Base-by-base conservation (phyloP, 805 yeast genomes). In the Candida sakaeoensis region DNA sequence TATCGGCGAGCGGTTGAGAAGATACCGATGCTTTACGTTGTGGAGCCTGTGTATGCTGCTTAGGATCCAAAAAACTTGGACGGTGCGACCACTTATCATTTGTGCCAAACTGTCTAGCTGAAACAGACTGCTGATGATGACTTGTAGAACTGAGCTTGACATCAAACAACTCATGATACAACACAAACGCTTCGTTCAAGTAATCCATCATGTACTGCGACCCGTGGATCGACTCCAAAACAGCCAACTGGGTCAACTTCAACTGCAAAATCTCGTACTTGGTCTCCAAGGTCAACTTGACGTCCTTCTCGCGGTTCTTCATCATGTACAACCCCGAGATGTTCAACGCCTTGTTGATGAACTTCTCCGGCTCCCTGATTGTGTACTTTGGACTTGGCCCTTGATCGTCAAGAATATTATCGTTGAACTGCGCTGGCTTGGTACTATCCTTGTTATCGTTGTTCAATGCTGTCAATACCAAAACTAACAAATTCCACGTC, bases 171-270 rank as follows among this genome's bases (percentile, higher is more conserved):
- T 59, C 66, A 36, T 77, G 71, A 49, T 73, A 82, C 8, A 82
- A 55, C 8, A 67, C 72, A 48, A 88, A 83, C 8, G 86, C 70
- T 33, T 77, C 87, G 2, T 85, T 75, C n/a, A 89, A 55, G 36
- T 70, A 66, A 30, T 81, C 86, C 43, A 86, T 56, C 0, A 88
- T 78, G 31, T 74, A 55, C 21, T 70, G 65, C 1, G 72, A 60
- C 5, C 88, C 91, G 41, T 74, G 68, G 3, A 75, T 63, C 5
- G 77, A 70, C 51, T 84, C 89, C 38, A 79, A 62, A n/a, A 87
- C 64, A 1, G 86, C 79, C 26, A 88, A 62, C 50, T 83, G 86
- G 0, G 95, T 82, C 60, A 85, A 69, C 50, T 85, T 85, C 55
- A 88, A 68, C 54, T 86, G 85, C 38, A 81, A 54, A 41, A 80